Evolutionary conservation across 139 green algal genomes (phyloP), one percentile per base, ranked within the genome.

Genomic region (Diplosphaera chodatii): DNA sequence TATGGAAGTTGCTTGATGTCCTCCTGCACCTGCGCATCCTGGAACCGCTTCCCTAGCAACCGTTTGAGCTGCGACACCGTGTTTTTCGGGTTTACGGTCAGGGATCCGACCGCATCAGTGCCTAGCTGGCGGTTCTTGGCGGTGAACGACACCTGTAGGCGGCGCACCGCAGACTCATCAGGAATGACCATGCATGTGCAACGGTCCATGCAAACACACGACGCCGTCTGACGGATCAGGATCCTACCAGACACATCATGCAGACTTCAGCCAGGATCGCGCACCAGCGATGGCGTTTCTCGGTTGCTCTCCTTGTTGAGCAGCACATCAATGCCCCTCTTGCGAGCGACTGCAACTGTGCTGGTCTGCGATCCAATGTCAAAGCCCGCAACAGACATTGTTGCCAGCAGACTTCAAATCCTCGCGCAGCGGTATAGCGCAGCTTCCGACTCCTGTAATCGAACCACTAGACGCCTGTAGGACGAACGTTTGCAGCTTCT

Each of bases 281-380:
- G 31, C 22, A 55, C 23, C 64, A 69, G 64, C 32, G 21, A 69
- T 21, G 94, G 92, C 30, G 94, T 97, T 80, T 98, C 93, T 13
- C 93, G 86, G 63, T 92, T 96, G 72, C 77, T 90, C 76, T 98
- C 95, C 72, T 96, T 94, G 84, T 99, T 99, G 63, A 99, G 85
- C 27, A 97, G 75, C 41, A 97, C 92, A 80, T 96, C 91, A 16
- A 93, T 87, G 28, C 87, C 84, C 63, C 75, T n/a, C 29, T 80
- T 80, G 1, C 75, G 28, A 41, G 75, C 75, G 2, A 80, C 75
- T 25, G 75, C 95, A 23, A 98, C 87, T 76, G 88, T 91, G 32
- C 83, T 90, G 15, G 82, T 85, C n/a, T 85, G 78, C 70, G 96
- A 92, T 15, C 95, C 95, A 2, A 99, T 80, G 72, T 99, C 94